Evolutionary conservation across 2,329 filamentous ascomycete genomes (phyloP).

Genomic region (Chaetomiaceae sp.): DNA sequence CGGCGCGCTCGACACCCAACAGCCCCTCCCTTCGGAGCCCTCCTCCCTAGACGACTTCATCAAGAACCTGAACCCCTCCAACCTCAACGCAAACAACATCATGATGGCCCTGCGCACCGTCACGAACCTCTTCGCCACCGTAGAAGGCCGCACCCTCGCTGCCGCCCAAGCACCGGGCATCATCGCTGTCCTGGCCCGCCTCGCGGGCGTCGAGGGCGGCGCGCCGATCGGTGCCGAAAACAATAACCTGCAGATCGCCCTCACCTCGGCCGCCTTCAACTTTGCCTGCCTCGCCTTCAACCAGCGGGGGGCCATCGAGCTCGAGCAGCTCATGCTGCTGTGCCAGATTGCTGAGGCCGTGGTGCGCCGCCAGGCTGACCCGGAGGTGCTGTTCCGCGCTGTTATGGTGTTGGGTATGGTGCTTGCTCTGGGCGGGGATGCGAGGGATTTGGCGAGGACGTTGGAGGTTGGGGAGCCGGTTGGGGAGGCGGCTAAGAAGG

Average conservation of each 20-base stretch:
- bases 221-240: constrained; percentile 52
- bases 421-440: constrained; percentile 51
- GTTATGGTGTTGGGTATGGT: constrained; percentile 81
- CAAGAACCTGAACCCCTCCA: constrained; percentile 35
- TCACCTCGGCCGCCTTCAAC: constrained; percentile 80
- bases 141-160: constrained; percentile 63
- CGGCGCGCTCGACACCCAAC: constrained; percentile 37
- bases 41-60: constrained; percentile 13
- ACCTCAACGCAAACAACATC: constrained; percentile 68
- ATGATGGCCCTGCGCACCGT: constrained; percentile 84
- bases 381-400: constrained; percentile 76
- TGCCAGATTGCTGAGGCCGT: constrained; percentile 56
- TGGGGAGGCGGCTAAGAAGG: constrained; percentile 39
- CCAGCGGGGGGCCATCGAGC: constrained; percentile 41
- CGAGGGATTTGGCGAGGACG: constrained; percentile 38
- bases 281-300: constrained; percentile 67
- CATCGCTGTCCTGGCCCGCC: constrained; percentile 57
- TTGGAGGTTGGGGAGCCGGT: constrained; percentile 40
- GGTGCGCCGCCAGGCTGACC: constrained; percentile 63
- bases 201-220: constrained; percentile 49
- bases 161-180: constrained; percentile 55
- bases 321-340: constrained; percentile 40
- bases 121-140: constrained; percentile 76
- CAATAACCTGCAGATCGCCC: constrained; percentile 75
- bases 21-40: constrained; percentile 30